Evolutionary conservation across 306 rosid genomes (phyloP).

Genomic region (Fragaria ananassa): DNA sequence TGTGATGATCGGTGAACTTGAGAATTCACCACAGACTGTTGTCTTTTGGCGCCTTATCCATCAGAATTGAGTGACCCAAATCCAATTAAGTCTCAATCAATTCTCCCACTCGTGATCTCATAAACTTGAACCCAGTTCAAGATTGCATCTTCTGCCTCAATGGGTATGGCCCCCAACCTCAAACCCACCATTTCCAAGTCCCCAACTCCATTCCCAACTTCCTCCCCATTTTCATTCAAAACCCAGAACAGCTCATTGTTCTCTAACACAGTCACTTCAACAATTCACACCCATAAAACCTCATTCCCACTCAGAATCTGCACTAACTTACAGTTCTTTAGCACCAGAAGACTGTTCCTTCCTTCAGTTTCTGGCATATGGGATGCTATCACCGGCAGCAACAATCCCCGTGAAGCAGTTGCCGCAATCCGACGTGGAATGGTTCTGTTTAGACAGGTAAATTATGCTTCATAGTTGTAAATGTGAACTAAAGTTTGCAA

Average conservation of each 20-base stretch:
- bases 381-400: conserved; percentile 73
- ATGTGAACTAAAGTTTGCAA: neutral
- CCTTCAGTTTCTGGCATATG: conserved; percentile 80
- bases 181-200: conserved; percentile 34
- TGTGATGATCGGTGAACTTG: neutral
- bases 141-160: conserved; percentile 23
- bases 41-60: conserved; percentile 49
- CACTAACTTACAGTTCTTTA: conserved; percentile 2
- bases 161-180: conserved; percentile 38
- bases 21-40: neutral
- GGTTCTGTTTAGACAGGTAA: conserved; percentile 76
- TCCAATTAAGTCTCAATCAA: neutral
- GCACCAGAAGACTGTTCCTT: conserved; percentile 56
- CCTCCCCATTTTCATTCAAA: conserved; percentile 31
- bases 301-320: conserved; percentile 14
- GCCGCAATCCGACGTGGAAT: conserved; percentile 72
- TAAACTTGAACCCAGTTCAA: conserved; percentile 9
- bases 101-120: neutral
- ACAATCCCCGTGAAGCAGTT: conserved; percentile 62
- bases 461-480: neutral
- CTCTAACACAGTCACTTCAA: conserved; percentile 24
- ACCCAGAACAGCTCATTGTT: conserved; percentile 17
- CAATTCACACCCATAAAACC: conserved; percentile 15
- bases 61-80: neutral
- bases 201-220: conserved; percentile 17